Percentiles rank a stretch among this genome's conserved stretches.
These are phyloP conservation scores for Sporisorium iseilematis-ciliati DNA, from an alignment of 1,284 basidiomycete species.

Conservation along the genomic window DNA sequence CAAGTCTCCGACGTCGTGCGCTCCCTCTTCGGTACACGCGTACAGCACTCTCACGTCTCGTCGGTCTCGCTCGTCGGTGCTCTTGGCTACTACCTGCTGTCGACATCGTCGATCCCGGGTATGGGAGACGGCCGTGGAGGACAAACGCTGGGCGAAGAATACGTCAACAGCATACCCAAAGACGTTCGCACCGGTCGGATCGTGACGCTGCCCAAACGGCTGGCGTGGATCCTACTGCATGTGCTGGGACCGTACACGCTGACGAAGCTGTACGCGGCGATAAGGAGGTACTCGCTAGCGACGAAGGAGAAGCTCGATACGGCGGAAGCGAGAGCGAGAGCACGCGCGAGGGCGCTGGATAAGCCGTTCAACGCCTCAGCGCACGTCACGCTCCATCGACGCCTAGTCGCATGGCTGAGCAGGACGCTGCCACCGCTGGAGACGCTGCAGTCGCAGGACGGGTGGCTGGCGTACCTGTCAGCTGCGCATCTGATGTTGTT, in stretches of 20 bases:
- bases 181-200: slow-evolving; percentile 56
- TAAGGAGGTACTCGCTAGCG: slow-evolving; percentile 37
- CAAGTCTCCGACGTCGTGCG: slow-evolving; percentile 68
- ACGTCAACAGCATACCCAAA: slow-evolving; percentile 70
- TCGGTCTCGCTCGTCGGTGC: slow-evolving; percentile 65
- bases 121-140: slow-evolving; percentile 57
- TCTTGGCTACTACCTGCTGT: slow-evolving; percentile 68
- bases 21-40: slow-evolving; percentile 67
- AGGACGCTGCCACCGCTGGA: slow-evolving; percentile 64
- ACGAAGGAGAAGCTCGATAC: slow-evolving; percentile 18
- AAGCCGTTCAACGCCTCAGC: slow-evolving; percentile 10
- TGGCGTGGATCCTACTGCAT: slow-evolving; percentile 64
- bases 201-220: slow-evolving; percentile 52
- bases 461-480: slow-evolving; percentile 63
- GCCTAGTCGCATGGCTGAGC: slow-evolving; percentile 29
- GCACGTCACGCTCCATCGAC: slow-evolving; percentile 2
- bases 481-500: slow-evolving; percentile 71
- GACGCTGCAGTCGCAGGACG: slow-evolving; percentile 60
- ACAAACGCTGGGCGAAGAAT: slow-evolving; percentile 71
- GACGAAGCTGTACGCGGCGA: slow-evolving; percentile 57
- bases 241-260: slow-evolving; percentile 67
- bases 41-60: slow-evolving; percentile 64
- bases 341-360: slow-evolving; percentile 23
- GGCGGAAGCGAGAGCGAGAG: slow-evolving; percentile 23
- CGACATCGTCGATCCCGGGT: slow-evolving; percentile 52